Evolutionary conservation across 2,329 filamentous ascomycete genomes (phyloP), one percentile per base, ranked within the genome.

Genomic region (Lanzia echinophila): DNA sequence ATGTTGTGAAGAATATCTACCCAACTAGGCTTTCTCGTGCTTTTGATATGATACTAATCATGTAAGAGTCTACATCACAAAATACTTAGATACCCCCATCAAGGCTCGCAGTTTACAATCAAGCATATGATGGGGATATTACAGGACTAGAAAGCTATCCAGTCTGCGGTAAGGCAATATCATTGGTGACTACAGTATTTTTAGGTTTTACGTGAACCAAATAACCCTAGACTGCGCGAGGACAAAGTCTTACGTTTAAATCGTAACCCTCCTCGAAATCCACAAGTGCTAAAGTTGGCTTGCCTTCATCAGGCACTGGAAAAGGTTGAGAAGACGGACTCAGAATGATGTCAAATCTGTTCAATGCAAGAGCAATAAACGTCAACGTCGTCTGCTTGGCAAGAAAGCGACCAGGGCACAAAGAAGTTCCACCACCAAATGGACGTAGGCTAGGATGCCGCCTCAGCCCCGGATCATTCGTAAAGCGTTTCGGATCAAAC

Each of bases 361-460:
- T 24, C 5, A 55, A 12, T 12, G 34, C 32, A 17, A 49, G 22
- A 6, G 43, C 51, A 17, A 55, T 33, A 33, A 45, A 54, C 1
- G 28, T 15, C 2, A 51, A 31, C 3, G 46, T 47, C n/a, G 38
- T 34, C 13, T 46, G 39, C 32, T 49, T 41, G 10, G 52, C 52
- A 17, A 57, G 11, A 31, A 22, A 49, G 3, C 52, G 42, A 8
- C 55, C 55, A 34, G 47, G 47, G 31, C 55, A 57, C 13, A 48
- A 28, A 10, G 47, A 45, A 7, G 20, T 46, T 6, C 55, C 52
- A 2, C 55, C 44, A 33, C 55, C 45, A 45, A 57, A 57, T 12
- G 51, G 48, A n/a, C 47, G 32, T 10, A 38, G 51, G 17, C 22
- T 47, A n/a, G 20, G 13, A 32, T 24, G 33, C 3, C 45, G 53